phyloP scores from a whole-genome alignment of 805 yeast genomes.

The Ogataea paraovalis region DNA sequence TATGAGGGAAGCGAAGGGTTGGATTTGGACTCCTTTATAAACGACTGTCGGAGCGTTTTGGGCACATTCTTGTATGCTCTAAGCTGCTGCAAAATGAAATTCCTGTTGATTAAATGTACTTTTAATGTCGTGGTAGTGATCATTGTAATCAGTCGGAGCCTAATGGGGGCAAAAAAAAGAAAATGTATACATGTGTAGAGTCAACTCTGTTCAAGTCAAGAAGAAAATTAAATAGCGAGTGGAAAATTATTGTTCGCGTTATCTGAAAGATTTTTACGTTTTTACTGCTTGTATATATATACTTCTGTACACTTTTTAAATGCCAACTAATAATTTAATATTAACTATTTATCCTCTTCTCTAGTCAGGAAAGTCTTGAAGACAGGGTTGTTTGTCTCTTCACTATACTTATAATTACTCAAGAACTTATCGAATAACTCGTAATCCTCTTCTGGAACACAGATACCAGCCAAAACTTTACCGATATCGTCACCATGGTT shows the following conservation, averaged over 20 bases:
- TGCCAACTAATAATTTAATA: constrained; percentile 1
- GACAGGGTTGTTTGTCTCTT: constrained; percentile 84
- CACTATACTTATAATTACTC: constrained; percentile 63
- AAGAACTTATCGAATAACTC: constrained; percentile 66
- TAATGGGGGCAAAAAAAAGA: too few species aligned
- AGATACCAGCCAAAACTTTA: constrained; percentile 84
- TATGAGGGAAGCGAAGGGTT: too few species aligned
- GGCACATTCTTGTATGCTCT: background rate
- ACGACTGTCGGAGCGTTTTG: background rate
- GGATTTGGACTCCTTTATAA: background rate
- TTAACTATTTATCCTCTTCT: background rate
- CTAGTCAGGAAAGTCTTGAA: constrained; percentile 65
- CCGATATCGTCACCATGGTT: constrained; percentile 96
- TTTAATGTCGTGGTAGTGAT: too few species aligned
- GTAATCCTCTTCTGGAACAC: constrained; percentile 70
- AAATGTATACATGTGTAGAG: too few species aligned
- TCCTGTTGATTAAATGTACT: too few species aligned
- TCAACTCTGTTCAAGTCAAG: too few species aligned
- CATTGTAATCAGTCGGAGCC: too few species aligned
- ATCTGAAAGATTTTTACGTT: too few species aligned
- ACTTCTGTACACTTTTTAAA: too few species aligned
- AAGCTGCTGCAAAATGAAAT: background rate
- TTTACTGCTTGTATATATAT: too few species aligned
- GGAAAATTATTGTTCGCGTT: too few species aligned
- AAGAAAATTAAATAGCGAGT: too few species aligned